Evolutionary conservation across 2,329 filamentous ascomycete genomes (phyloP), one percentile per base, ranked within the genome.

Genomic region (Talaromyces sp.): DNA sequence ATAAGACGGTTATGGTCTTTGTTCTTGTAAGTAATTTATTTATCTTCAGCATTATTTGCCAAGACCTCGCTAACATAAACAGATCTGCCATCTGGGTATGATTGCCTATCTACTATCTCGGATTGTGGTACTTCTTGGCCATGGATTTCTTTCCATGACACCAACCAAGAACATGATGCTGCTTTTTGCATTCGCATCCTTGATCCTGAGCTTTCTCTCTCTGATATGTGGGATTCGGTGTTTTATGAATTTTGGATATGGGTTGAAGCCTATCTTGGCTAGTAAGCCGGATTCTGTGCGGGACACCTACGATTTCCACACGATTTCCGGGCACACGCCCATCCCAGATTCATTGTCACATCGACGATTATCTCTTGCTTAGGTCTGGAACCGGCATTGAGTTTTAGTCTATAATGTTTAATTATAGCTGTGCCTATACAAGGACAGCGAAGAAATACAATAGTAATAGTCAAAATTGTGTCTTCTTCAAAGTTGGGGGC

Each of bases 91-190:
- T 41, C 22, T 56, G 10, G 51, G 29, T 3, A 33, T 61, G 4
- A 46, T 58, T 10, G 53, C 54, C n/a, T 61, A 61, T 43, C 24
- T 61, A 6, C 27, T 57, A 10, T 55, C 51, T 27, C 56, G 51
- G n/a, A 55, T 61, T 24, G 40, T 55, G 17, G 49, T 56, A 7
- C 56, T 61, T 4, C 49, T 33, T n/a, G 51, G 53, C 4, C 24
- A 27, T 27, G 9, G 24, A 5, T 9, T 27, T 27, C 24, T 27
- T 2, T 53, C 53, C 3, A 40, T 36, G 16, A 59, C 56, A 11
- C 36, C 51, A 2, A 47, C 45, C 8, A 61, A 59, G 30, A 49
- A 55, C 16, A 56, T 53, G 51, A 61, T 59, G 54, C 20, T 61
- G 7, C 37, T 61, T 9, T 58, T 61, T 22, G 56, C 56, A 6